Conservation (phyloP, 805 yeast genomes). For the Zygosaccharomyces pseudorouxii region DNA sequence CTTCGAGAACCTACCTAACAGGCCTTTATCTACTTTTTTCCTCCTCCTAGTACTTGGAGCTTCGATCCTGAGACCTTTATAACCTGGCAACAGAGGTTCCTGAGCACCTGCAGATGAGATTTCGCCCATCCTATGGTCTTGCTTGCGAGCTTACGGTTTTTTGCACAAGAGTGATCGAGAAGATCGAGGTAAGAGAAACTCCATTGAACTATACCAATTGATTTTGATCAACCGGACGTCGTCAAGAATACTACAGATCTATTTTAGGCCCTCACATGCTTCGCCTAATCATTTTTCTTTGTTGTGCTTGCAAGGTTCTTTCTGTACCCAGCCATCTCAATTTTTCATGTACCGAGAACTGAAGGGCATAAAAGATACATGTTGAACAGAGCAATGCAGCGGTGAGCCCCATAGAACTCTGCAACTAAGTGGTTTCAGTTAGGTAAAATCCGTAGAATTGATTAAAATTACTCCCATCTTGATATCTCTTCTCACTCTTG, state of each 20-base stretch:
- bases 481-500: not conserved
- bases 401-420: not conserved
- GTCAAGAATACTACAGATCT: too few relatives aligned
- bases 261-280: not conserved
- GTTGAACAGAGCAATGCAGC: not conserved
- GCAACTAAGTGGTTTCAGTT: not conserved
- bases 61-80: not conserved
- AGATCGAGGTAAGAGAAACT: too few relatives aligned
- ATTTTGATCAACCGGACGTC: not conserved
- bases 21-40: not conserved
- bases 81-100: not conserved
- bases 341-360: not conserved
- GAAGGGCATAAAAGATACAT: not conserved
- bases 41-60: conserved; percentile 3
- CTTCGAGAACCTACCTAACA: conserved; percentile 9
- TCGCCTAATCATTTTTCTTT: too few relatives aligned
- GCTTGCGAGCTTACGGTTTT: too few relatives aligned
- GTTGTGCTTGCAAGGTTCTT: not conserved
- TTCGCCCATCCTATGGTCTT: too few relatives aligned
- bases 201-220: not conserved
- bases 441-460: not conserved
- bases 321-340: conserved; percentile 1
- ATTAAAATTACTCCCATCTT: not conserved
- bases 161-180: too few relatives aligned
- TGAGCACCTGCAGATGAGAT: too few relatives aligned